Conservation (phyloP, 306 rosid species). For the Hippophae gyantsensis region DNA sequence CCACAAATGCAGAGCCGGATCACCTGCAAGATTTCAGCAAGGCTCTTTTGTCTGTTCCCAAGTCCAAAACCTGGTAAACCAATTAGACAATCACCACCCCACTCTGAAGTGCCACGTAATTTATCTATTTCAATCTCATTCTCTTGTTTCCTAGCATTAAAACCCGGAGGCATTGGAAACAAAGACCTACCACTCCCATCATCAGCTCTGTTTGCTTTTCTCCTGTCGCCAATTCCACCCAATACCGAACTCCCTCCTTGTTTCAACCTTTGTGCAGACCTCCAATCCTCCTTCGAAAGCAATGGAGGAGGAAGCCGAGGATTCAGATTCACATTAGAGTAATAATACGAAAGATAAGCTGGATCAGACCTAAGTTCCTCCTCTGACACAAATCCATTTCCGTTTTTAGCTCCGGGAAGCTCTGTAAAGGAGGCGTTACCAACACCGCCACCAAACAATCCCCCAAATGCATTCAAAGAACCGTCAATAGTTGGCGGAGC, state of each 20-base stretch:
- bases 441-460: constrained; percentile 42
- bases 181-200: constrained; percentile 46
- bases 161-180: constrained; percentile 70
- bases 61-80: constrained; percentile 83
- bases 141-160: constrained; percentile 52
- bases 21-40: constrained; percentile 94
- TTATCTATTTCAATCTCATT: constrained; percentile 43
- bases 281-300: constrained; percentile 86
- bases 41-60: constrained; percentile 72
- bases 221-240: constrained; percentile 86
- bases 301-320: constrained; percentile 84
- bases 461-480: constrained; percentile 71
- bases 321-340: constrained; percentile 73
- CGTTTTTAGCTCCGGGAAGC: constrained; percentile 39
- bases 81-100: constrained; percentile 80
- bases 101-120: constrained; percentile 51
- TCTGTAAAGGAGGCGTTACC: constrained; percentile 31
- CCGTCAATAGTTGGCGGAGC: constrained; percentile 94
- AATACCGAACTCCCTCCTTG: constrained; percentile 57
- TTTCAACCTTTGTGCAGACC: constrained; percentile 62
- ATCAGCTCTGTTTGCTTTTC: constrained; percentile 48
- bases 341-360: constrained; percentile 63
- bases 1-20: constrained; percentile 16
- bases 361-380: constrained; percentile 95
- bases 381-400: constrained; percentile 59